phyloP scores from a whole-genome alignment of 2,329 filamentous ascomycete species.

The Colletotrichum neosansevieriae region DNA sequence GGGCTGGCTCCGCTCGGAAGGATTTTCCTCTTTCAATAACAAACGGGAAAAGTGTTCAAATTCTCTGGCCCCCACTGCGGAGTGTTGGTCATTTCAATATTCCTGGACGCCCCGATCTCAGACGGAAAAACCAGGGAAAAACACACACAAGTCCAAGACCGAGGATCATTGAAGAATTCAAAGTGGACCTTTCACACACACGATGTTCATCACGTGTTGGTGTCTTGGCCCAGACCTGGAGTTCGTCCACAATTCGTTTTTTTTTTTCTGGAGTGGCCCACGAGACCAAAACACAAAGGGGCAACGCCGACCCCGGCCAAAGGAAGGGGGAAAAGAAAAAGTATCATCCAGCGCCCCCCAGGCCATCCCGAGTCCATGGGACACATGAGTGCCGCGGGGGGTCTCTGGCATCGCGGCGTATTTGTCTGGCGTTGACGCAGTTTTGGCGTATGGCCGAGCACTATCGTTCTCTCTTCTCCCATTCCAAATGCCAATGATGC shows the following conservation, averaged over 20 bases:
- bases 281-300: slow-evolving; percentile 12
- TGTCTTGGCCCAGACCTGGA: slow-evolving; percentile 18
- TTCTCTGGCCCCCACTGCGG: slow-evolving; percentile 29
- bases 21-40: slow-evolving; percentile 1
- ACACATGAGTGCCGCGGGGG: slow-evolving; percentile 15
- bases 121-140: slow-evolving; percentile 9
- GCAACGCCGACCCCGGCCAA: slow-evolving; percentile 4
- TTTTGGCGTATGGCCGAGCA: slow-evolving; percentile 3
- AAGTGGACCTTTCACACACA: slow-evolving; percentile 13
- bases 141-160: neutral
- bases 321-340: neutral
- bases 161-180: neutral
- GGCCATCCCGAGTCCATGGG: slow-evolving; percentile 12
- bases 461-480: slow-evolving; percentile 17
- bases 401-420: slow-evolving; percentile 1
- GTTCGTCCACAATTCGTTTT: slow-evolving; percentile 21
- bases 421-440: slow-evolving; percentile 3
- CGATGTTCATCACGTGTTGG: slow-evolving; percentile 26
- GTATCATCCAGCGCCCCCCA: slow-evolving; percentile 3
- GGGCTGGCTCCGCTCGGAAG: slow-evolving; percentile 30
- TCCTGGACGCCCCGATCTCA: neutral
- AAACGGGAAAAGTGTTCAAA: neutral
- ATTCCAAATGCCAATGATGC: slow-evolving; percentile 24
- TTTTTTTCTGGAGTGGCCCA: neutral
- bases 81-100: slow-evolving; percentile 24